phyloP scores from a whole-genome alignment of 129 eudicot genomes.

The Helichrysum umbraculigerum region DNA sequence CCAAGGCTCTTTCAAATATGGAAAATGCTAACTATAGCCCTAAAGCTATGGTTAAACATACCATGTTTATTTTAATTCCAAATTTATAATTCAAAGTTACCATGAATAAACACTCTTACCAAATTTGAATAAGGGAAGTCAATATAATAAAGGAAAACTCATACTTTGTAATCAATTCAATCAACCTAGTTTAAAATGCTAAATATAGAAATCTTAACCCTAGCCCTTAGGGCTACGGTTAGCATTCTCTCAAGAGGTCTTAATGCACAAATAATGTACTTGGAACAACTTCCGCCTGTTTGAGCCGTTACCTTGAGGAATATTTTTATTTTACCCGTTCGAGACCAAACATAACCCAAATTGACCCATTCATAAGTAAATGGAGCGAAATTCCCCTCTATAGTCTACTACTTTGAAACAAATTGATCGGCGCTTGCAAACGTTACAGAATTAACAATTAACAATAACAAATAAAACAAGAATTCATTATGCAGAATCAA shows the following conservation, averaged over 20 bases:
- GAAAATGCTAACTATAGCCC: too few species aligned
- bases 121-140: too few species aligned
- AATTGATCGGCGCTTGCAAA: background rate
- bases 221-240: too few species aligned
- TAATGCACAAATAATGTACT: background rate
- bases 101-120: too few species aligned
- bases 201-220: too few species aligned
- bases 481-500: background rate
- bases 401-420: background rate
- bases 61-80: too few species aligned
- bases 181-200: too few species aligned
- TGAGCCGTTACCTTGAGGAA: background rate
- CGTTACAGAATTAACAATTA: background rate
- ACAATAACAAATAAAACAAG: background rate
- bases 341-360: background rate
- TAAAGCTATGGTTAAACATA: too few species aligned
- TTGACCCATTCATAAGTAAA: background rate
- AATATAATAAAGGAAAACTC: too few species aligned
- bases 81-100: too few species aligned
- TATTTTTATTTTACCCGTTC: background rate
- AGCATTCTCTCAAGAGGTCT: background rate
- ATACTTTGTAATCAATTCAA: too few species aligned
- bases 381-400: background rate
- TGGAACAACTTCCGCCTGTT: background rate
- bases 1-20: too few species aligned